phyloP scores from a whole-genome alignment of 148 eudicot genomes.

The Rhododendron ferrugineum region DNA sequence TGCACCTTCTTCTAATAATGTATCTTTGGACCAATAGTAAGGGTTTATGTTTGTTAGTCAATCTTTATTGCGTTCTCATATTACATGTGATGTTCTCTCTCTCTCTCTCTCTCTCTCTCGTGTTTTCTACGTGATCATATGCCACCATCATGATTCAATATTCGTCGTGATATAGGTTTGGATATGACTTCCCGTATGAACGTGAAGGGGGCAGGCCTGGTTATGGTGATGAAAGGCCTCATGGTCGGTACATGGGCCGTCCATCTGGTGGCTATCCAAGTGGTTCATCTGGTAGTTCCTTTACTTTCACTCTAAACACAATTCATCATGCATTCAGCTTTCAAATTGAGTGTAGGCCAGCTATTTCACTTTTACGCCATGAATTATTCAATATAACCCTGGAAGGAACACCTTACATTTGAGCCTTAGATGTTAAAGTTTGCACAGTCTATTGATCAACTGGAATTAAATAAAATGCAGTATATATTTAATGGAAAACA shows the following conservation, averaged over 20 bases:
- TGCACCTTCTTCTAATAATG: neutral
- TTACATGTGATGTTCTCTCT: neutral
- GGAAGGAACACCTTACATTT: neutral
- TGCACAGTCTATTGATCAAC: neutral
- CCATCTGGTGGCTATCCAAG: slow-evolving; percentile 70
- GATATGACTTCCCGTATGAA: slow-evolving; percentile 70
- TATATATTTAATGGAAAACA: neutral
- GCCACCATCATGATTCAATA: neutral
- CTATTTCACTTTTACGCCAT: no score
- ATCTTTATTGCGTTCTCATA: neutral
- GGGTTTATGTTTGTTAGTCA: neutral
- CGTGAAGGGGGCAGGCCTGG: slow-evolving; percentile 89
- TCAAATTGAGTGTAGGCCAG: neutral
- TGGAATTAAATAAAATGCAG: neutral
- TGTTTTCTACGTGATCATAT: neutral
- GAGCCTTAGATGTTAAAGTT: neutral
- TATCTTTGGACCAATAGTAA: neutral
- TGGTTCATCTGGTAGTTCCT: slow-evolving; percentile 51
- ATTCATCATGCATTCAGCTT: neutral
- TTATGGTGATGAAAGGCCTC: slow-evolving; percentile 78
- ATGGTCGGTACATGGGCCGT: slow-evolving; percentile 75
- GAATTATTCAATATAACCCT: neutral
- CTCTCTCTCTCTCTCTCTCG: neutral
- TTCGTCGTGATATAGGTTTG: slow-evolving; percentile 52
- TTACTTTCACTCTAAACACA: neutral